Evolutionary conservation across 1,139 yeast species (phyloP).

Genomic region (Yamadazyma dendronema): DNA sequence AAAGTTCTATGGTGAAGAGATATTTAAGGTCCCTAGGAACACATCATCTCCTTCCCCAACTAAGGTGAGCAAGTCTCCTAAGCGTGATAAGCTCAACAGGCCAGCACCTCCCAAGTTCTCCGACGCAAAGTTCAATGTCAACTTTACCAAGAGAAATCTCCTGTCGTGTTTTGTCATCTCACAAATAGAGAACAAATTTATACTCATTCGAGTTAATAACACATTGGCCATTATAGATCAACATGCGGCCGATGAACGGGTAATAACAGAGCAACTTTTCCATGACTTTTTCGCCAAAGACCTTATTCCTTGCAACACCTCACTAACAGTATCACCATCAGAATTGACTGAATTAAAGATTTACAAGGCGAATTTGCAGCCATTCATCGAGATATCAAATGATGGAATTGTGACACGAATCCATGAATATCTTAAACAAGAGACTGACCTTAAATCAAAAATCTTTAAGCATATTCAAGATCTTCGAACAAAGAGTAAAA

Average conservation of each 20-base stretch:
- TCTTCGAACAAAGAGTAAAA: neutral
- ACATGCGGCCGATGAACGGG: conserved; percentile 77
- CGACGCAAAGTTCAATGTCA: neutral
- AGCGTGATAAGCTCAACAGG: neutral
- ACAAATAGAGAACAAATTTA: conserved; percentile 63
- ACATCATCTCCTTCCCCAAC: neutral
- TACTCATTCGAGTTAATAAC: conserved; percentile 34
- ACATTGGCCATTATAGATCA: conserved; percentile 57
- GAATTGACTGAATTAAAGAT: neutral
- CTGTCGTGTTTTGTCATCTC: conserved; percentile 19
- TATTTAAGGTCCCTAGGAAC: neutral
- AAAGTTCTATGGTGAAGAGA: conserved; percentile 18
- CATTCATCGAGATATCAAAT: neutral
- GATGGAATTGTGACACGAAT: neutral
- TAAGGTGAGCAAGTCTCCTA: neutral
- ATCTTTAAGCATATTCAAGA: neutral
- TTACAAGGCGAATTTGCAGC: neutral
- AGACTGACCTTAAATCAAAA: neutral
- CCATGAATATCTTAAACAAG: neutral
- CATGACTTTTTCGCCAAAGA: conserved; percentile 17
- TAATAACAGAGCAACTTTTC: conserved; percentile 51
- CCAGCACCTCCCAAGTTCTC: neutral
- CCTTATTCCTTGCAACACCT: conserved; percentile 12
- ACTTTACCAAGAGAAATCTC: neutral
- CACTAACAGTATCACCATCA: neutral